Evolutionary conservation across 805 yeast species (phyloP).

Genomic region (Candida namnaoensis): DNA sequence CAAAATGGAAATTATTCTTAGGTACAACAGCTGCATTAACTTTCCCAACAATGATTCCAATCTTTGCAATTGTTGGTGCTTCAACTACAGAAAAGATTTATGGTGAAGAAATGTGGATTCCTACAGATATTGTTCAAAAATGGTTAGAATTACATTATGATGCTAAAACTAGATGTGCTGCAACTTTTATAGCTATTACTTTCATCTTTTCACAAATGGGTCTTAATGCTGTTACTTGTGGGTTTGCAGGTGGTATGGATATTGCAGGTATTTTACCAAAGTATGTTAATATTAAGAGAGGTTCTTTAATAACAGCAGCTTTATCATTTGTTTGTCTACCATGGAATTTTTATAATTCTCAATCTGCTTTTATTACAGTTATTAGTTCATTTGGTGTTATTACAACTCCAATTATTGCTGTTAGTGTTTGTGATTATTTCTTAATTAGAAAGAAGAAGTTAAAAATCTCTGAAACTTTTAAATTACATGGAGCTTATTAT

Average conservation of each 20-base stretch:
- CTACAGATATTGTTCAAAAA: conserved; percentile 20
- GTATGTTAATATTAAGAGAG: conserved; percentile 22
- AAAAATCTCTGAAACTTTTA: conserved; percentile 26
- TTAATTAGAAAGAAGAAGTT: conserved; percentile 23
- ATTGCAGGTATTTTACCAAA: conserved; percentile 25
- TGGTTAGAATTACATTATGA: conserved; percentile 23
- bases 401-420: conserved; percentile 25
- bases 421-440: conserved; percentile 30
- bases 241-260: conserved; percentile 29
- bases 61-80: conserved; percentile 34
- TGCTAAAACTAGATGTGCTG: conserved; percentile 25
- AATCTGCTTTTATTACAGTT: conserved; percentile 22
- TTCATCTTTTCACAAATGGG: conserved; percentile 22
- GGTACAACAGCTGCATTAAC: conserved; percentile 19
- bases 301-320: conserved; percentile 21
- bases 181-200: conserved; percentile 24
- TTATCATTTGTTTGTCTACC: conserved; percentile 27
- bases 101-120: conserved; percentile 26
- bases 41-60: conserved; percentile 31
- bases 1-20: conserved; percentile 13
- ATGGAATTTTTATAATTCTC: conserved; percentile 26
- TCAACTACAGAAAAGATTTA: conserved; percentile 27
- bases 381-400: conserved; percentile 26
- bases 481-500: conserved; percentile 21
- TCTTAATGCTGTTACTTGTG: conserved; percentile 24